These are phyloP conservation scores for Colletotrichum sublineola DNA, from an alignment of 2,329 filamentous ascomycete species.

Conservation along the genomic window DNA sequence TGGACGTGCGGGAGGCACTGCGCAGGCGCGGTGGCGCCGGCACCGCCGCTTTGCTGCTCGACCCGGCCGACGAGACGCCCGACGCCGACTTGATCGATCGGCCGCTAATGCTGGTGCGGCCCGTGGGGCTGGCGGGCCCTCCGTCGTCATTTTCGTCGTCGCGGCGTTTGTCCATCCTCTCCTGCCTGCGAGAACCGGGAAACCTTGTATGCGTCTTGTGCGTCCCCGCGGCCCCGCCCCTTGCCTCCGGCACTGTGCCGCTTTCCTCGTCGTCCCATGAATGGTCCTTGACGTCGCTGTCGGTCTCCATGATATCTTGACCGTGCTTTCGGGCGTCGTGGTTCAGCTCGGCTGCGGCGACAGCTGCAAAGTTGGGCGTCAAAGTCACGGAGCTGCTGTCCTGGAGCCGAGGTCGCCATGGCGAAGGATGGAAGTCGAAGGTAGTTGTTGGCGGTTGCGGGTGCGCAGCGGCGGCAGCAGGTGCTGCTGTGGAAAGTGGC, in stretches of 20 bases:
- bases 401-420: slow-evolving; percentile 34
- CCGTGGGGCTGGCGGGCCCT: slow-evolving; percentile 34
- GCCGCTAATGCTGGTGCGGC: slow-evolving; percentile 31
- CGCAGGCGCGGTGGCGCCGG: slow-evolving; percentile 45
- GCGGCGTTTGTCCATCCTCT: slow-evolving; percentile 39
- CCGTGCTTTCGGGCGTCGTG: slow-evolving; percentile 36
- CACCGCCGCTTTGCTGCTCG: slow-evolving; percentile 37
- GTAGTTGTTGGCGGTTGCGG: slow-evolving; percentile 28
- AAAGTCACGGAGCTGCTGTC: slow-evolving; percentile 36
- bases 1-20: slow-evolving; percentile 49
- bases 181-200: slow-evolving; percentile 10
- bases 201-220: not conserved
- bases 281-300: slow-evolving; percentile 31
- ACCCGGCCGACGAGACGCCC: slow-evolving; percentile 26
- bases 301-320: slow-evolving; percentile 36
- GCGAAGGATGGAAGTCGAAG: slow-evolving; percentile 38
- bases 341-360: slow-evolving; percentile 35
- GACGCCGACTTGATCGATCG: slow-evolving; percentile 30
- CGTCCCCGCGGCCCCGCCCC: not conserved
- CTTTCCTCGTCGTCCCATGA: slow-evolving; percentile 29
- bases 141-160: slow-evolving; percentile 7
- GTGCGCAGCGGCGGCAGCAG: slow-evolving; percentile 18
- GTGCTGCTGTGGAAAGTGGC: slow-evolving; percentile 37
- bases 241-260: slow-evolving; percentile 2
- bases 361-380: slow-evolving; percentile 36